These are phyloP conservation scores for Schizophyllum amplum DNA, from an alignment of 1,284 basidiomycete genomes.

Conservation along the genomic window DNA sequence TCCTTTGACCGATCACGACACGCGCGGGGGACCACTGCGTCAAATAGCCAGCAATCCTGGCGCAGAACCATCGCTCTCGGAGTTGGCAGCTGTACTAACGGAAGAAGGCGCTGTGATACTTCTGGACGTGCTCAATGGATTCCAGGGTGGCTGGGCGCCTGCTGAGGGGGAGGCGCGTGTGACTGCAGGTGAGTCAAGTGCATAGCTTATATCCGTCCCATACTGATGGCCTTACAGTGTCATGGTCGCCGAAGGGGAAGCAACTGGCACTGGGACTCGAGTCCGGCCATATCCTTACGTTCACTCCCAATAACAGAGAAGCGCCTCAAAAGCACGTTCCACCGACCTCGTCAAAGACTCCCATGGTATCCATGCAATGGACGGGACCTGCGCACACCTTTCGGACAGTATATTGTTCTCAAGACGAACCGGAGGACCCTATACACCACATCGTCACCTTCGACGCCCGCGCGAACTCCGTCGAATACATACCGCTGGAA, in stretches of 20 bases:
- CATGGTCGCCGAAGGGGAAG: constrained; percentile 86
- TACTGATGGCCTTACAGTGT: constrained; percentile 32
- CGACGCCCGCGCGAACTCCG: constrained; percentile 48
- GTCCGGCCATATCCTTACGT: constrained; percentile 67
- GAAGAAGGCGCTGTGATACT: constrained; percentile 47
- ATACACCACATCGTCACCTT: constrained; percentile 55
- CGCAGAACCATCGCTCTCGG: constrained; percentile 37
- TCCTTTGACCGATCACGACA: constrained; percentile 40
- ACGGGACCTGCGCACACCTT: constrained; percentile 66
- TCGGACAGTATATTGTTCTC: constrained; percentile 57
- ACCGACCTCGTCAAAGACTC: constrained; percentile 45
- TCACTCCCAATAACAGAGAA: constrained; percentile 48
- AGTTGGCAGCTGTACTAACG: constrained; percentile 53
- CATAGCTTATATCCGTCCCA: neutral
- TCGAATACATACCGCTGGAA: constrained; percentile 39
- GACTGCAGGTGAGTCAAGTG: constrained; percentile 35
- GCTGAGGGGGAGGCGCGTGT: constrained; percentile 43
- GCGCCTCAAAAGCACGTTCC: constrained; percentile 48
- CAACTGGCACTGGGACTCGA: constrained; percentile 72
- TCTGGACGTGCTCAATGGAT: constrained; percentile 43
- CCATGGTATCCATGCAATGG: constrained; percentile 58
- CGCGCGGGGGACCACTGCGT: constrained; percentile 33
- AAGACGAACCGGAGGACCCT: constrained; percentile 34
- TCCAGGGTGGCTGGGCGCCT: constrained; percentile 57
- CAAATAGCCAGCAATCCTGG: constrained; percentile 63